phyloP scores from a whole-genome alignment of 805 yeast genomes.

The Yarrowia sp. region DNA sequence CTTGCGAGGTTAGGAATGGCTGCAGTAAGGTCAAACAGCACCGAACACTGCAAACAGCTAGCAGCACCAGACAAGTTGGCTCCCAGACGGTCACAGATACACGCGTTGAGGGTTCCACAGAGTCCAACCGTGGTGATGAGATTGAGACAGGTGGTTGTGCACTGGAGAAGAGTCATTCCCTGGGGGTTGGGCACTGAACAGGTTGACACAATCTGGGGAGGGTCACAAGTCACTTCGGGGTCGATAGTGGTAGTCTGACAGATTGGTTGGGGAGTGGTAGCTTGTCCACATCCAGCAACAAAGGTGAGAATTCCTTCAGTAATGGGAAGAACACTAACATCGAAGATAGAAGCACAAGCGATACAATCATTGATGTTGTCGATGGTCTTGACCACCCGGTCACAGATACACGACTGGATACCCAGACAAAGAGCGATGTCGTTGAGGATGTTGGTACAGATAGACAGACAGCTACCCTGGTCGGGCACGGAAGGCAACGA shows the following conservation, averaged over 20 bases:
- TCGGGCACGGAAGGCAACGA: not conserved
- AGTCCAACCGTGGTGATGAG: not conserved
- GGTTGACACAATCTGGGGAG: not conserved
- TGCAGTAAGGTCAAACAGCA: not conserved
- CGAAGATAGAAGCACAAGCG: not conserved
- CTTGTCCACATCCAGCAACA: not conserved
- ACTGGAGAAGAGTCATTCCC: not conserved
- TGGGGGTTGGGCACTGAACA: slow-evolving; percentile 7
- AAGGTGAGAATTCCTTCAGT: not conserved
- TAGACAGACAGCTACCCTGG: not conserved
- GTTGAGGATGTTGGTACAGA: not conserved
- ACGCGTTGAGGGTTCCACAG: not conserved
- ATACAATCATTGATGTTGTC: not conserved
- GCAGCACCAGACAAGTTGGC: not conserved
- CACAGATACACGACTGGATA: slow-evolving; percentile 3
- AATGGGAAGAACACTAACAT: not conserved
- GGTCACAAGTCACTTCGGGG: not conserved
- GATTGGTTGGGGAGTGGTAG: not conserved
- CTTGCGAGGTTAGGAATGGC: not conserved
- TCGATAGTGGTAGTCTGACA: slow-evolving; percentile 5
- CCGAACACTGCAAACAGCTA: not conserved
- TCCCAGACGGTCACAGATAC: not conserved
- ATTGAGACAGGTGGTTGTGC: not conserved
- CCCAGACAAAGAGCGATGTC: slow-evolving; percentile 1
- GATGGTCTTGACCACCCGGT: not conserved